Evolutionary conservation across 2,329 filamentous ascomycete genomes (phyloP).

Genomic region (Niveomyces coronatus): DNA sequence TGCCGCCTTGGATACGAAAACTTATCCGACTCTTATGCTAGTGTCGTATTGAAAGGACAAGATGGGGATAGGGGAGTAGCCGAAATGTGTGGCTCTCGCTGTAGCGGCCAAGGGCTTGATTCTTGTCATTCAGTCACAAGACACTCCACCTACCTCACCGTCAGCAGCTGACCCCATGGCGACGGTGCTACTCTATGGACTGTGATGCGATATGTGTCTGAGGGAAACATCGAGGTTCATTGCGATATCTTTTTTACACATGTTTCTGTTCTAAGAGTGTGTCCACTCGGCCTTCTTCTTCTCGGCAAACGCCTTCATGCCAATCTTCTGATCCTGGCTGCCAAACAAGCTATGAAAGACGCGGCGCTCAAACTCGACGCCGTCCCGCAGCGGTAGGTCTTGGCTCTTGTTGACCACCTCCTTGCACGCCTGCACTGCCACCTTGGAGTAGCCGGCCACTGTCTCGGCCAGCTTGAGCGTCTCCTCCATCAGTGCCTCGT

Average conservation of each 20-base stretch:
- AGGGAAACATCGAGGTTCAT: too few species aligned
- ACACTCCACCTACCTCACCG: too few species aligned
- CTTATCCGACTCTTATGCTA: too few species aligned
- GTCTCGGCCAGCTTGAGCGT: conserved; percentile 76
- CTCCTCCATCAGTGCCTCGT: conserved; percentile 73
- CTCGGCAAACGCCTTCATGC: conserved; percentile 89
- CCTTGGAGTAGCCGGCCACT: conserved; percentile 75
- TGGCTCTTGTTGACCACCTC: conserved; percentile 99
- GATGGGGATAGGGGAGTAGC: too few species aligned
- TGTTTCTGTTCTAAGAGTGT: conserved; percentile 46
- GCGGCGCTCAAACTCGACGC: conserved; percentile 87
- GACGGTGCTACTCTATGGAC: too few species aligned
- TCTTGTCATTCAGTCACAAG: too few species aligned
- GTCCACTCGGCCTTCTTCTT: conserved; percentile 92
- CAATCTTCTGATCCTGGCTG: conserved; percentile 93
- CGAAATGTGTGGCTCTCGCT: too few species aligned
- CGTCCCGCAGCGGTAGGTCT: conserved; percentile 76
- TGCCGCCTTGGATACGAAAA: neutral
- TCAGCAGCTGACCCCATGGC: too few species aligned
- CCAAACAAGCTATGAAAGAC: conserved; percentile 92
- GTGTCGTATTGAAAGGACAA: too few species aligned
- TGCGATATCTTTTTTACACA: too few species aligned
- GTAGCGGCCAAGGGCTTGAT: too few species aligned
- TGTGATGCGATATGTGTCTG: too few species aligned
- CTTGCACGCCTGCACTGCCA: conserved; percentile 85